These are phyloP conservation scores for Candida maris DNA, from an alignment of 805 yeast genomes.

Conservation along the genomic window DNA sequence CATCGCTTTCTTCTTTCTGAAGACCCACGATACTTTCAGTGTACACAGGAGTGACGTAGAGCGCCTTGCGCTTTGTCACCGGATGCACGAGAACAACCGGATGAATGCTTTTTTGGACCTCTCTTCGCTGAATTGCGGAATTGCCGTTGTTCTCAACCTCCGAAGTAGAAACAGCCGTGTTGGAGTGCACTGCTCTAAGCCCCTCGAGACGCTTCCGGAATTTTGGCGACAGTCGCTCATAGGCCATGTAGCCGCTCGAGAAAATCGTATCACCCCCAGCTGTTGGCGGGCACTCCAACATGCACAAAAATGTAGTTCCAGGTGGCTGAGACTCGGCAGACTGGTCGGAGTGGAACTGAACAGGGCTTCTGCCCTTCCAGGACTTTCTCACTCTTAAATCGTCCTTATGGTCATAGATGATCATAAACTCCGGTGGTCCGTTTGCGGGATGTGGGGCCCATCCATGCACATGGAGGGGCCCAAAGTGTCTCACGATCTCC, in stretches of 20 bases:
- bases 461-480: constrained; percentile 61
- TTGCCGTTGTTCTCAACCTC: constrained; percentile 53
- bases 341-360: constrained; percentile 48
- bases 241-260: constrained; percentile 67
- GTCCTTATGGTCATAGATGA: constrained; percentile 38
- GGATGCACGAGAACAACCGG: constrained; percentile 74
- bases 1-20: constrained; percentile 68
- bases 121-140: constrained; percentile 57
- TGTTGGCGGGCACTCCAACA: constrained; percentile 37
- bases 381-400: constrained; percentile 17
- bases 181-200: constrained; percentile 67
- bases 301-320: constrained; percentile 46
- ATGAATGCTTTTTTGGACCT: constrained; percentile 56
- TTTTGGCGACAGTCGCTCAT: constrained; percentile 63
- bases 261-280: constrained; percentile 77
- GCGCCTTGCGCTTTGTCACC: constrained; percentile 58
- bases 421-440: constrained; percentile 39
- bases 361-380: constrained; percentile 32
- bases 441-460: constrained; percentile 51
- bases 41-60: constrained; percentile 57
- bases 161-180: constrained; percentile 62
- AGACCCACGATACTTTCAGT: constrained; percentile 66
- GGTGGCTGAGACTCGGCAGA: constrained; percentile 70
- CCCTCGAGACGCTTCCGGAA: constrained; percentile 59
- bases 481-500: constrained; percentile 60